phyloP scores from a whole-genome alignment of 2,329 filamentous ascomycete species.

The Fusarium transvaalense region DNA sequence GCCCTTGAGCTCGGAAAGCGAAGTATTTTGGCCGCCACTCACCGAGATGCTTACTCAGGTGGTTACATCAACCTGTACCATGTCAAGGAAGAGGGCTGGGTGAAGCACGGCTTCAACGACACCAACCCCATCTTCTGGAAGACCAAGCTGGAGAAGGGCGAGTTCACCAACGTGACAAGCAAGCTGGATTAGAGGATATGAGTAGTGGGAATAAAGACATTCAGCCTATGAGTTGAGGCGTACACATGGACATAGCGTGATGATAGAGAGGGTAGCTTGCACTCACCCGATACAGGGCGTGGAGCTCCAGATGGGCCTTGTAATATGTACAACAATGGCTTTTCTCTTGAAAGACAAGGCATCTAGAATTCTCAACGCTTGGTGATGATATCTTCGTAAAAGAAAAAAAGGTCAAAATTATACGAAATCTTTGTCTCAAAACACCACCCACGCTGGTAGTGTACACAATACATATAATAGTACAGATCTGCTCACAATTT shows the following conservation, averaged over 20 bases:
- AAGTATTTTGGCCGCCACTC: constrained; percentile 95
- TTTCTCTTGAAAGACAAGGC: constrained; percentile 43
- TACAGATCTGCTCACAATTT: constrained; percentile 6
- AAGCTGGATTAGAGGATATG: constrained; percentile 66
- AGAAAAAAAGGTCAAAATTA: constrained; percentile 26
- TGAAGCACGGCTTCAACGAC: constrained; percentile 97
- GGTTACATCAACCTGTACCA: constrained; percentile 99
- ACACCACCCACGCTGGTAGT: background rate
- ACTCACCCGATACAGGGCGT: constrained; percentile 18
- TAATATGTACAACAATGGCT: constrained; percentile 49
- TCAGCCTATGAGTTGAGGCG: constrained; percentile 9
- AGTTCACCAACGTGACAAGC: constrained; percentile 95
- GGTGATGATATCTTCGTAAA: constrained; percentile 7
- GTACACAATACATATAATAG: background rate
- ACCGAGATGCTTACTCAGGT: constrained; percentile 98
- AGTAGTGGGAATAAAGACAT: constrained; percentile 19
- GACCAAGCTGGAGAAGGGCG: constrained; percentile 97
- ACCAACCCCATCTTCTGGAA: constrained; percentile 99
- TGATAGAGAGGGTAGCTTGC: constrained; percentile 38
- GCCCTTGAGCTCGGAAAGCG: constrained; percentile 90
- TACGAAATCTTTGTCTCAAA: constrained; percentile 2
- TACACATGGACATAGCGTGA: constrained; percentile 16
- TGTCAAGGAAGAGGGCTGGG: constrained; percentile 98
- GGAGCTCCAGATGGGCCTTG: constrained; percentile 37
- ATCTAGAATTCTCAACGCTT: constrained; percentile 12